Evolutionary conservation across 768 basidiomycete species (phyloP).

Genomic region (Cystofilobasidium capitatum): DNA sequence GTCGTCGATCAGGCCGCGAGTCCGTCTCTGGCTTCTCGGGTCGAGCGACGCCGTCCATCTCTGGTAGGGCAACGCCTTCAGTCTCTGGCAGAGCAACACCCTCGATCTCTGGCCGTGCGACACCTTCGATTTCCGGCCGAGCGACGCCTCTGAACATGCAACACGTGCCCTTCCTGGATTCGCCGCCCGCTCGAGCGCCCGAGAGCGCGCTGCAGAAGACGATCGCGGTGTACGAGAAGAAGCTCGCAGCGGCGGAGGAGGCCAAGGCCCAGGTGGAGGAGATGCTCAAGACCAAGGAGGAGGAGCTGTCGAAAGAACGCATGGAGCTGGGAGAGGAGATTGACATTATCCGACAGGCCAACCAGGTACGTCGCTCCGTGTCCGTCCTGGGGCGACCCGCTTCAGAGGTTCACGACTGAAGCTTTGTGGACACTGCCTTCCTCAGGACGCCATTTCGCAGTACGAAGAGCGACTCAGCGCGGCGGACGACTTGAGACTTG

Average conservation of each 20-base stretch:
- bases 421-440: too few relatives aligned
- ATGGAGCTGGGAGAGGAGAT: constrained; percentile 62
- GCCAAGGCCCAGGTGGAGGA: neutral
- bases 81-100: constrained; percentile 29
- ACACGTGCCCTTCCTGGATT: too few relatives aligned
- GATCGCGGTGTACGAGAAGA: constrained; percentile 35
- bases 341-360: constrained; percentile 72
- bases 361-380: too few relatives aligned
- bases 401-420: too few relatives aligned
- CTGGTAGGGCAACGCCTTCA: constrained; percentile 27
- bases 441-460: too few relatives aligned
- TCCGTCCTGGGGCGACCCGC: too few relatives aligned
- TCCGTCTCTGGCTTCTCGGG: too few relatives aligned
- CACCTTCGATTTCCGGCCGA: constrained; percentile 46
- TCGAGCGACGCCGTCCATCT: constrained; percentile 43
- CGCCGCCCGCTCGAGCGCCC: too few relatives aligned
- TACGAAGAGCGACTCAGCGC: too few relatives aligned
- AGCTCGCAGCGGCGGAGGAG: constrained; percentile 30
- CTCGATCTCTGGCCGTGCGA: constrained; percentile 41
- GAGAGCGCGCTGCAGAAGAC: too few relatives aligned
- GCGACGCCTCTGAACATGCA: constrained; percentile 32
- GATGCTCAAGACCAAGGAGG: constrained; percentile 13
- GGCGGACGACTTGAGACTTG: too few relatives aligned
- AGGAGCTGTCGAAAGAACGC: constrained; percentile 49
- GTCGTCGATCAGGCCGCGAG: constrained; percentile 40